Percentiles rank a stretch among this genome's conserved stretches.
These are phyloP conservation scores for Aureobasidium sp. DNA, from an alignment of 2,329 filamentous ascomycete genomes.

Conservation along the genomic window DNA sequence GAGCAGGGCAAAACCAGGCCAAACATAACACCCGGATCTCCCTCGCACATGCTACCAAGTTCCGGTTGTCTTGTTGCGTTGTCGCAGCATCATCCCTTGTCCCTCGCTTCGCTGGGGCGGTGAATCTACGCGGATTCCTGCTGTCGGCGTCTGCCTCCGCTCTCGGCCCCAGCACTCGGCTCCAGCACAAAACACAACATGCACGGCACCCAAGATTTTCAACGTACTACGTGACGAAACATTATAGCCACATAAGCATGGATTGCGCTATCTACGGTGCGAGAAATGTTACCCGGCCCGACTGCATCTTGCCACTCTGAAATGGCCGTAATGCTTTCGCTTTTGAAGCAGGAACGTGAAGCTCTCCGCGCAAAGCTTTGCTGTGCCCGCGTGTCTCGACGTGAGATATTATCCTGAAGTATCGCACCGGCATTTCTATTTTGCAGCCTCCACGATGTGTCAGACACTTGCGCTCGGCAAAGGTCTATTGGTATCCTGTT, in stretches of 20 bases:
- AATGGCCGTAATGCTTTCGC: not conserved
- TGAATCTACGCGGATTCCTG: not conserved
- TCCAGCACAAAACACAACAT: not conserved
- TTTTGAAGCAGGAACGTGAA: not conserved
- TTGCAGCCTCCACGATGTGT: not conserved
- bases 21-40: not conserved
- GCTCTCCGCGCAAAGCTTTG: not conserved
- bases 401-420: not conserved
- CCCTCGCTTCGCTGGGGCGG: not conserved
- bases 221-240: not conserved
- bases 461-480: not conserved
- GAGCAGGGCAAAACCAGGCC: not conserved
- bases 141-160: not conserved
- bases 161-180: not conserved
- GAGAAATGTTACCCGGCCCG: too few species aligned
- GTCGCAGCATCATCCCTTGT: not conserved
- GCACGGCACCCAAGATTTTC: not conserved
- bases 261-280: not conserved
- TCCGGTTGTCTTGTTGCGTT: not conserved
- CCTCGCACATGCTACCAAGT: not conserved
- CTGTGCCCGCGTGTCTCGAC: not conserved
- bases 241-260: not conserved
- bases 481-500: too few species aligned
- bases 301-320: not conserved
- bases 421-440: not conserved